Conservation (phyloP, 345 rosid genomes). For the Euphorbia pulcherrima region DNA sequence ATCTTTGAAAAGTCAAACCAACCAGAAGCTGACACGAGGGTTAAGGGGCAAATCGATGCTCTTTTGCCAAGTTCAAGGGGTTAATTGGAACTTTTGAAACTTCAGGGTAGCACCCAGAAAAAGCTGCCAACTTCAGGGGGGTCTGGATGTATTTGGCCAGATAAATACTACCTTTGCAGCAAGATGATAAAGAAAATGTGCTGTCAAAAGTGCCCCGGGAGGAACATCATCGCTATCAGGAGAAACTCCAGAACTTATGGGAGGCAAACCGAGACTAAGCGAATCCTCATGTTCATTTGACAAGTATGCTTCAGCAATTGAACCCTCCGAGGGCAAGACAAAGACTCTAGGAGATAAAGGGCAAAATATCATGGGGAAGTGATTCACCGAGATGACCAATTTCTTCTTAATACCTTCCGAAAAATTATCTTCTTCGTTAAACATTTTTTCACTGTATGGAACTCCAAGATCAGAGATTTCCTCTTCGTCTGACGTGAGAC, state of each 20-base stretch:
- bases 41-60: too few species aligned
- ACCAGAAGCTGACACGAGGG: too few species aligned
- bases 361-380: slow-evolving; percentile 81
- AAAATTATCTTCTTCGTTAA: slow-evolving; percentile 32
- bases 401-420: slow-evolving; percentile 37
- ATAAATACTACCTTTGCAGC: slow-evolving; percentile 77
- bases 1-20: too few species aligned
- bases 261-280: slow-evolving; percentile 80
- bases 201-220: slow-evolving; percentile 79
- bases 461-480: slow-evolving; percentile 39
- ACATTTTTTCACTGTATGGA: slow-evolving; percentile 34
- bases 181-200: slow-evolving; percentile 87
- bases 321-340: slow-evolving; percentile 94
- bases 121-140: too few species aligned
- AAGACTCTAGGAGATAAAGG: slow-evolving; percentile 84
- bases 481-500: slow-evolving; percentile 47
- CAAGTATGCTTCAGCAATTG: slow-evolving; percentile 75
- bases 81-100: too few species aligned
- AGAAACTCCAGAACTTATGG: slow-evolving; percentile 55
- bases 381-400: slow-evolving; percentile 67
- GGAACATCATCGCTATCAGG: slow-evolving; percentile 75
- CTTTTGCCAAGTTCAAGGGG: too few species aligned
- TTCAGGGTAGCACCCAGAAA: too few species aligned
- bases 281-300: slow-evolving; percentile 70
- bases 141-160: too few species aligned